Evolutionary conservation across 2,329 filamentous ascomycete species (phyloP).

Genomic region (Cladosporium sp.): DNA sequence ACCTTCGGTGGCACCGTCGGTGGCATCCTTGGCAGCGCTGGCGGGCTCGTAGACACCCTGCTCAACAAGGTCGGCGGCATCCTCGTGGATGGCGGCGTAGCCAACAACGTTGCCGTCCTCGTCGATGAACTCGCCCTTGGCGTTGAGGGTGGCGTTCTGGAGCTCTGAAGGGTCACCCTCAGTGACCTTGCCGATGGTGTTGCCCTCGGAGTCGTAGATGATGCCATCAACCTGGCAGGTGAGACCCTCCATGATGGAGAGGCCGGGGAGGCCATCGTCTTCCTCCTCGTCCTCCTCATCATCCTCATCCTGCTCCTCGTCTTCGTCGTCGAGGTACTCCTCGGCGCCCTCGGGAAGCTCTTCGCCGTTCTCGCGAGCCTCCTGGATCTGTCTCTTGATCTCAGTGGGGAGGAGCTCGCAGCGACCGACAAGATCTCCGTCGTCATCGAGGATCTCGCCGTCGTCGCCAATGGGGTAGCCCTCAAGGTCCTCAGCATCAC

Average conservation of each 20-base stretch:
- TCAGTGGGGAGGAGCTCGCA: slow-evolving; percentile 53
- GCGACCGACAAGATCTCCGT: slow-evolving; percentile 57
- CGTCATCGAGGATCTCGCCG: slow-evolving; percentile 58
- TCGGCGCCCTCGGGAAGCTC: slow-evolving; percentile 41
- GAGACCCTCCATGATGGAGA: slow-evolving; percentile 51
- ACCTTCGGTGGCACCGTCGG: slow-evolving; percentile 47
- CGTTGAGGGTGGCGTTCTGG: slow-evolving; percentile 53
- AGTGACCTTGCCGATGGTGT: slow-evolving; percentile 51
- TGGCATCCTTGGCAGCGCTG: slow-evolving; percentile 43
- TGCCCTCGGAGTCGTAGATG: slow-evolving; percentile 54
- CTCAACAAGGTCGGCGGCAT: slow-evolving; percentile 45
- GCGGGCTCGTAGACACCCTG: slow-evolving; percentile 50
- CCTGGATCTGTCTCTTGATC: slow-evolving; percentile 45
- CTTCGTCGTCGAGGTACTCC: slow-evolving; percentile 39
- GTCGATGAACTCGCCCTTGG: slow-evolving; percentile 58
- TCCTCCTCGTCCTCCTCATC: slow-evolving; percentile 33
- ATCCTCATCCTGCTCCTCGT: slow-evolving; percentile 34
- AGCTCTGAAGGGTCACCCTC: slow-evolving; percentile 53
- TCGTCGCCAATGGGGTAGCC: slow-evolving; percentile 57
- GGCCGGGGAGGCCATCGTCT: slow-evolving; percentile 44
- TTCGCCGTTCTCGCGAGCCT: slow-evolving; percentile 41
- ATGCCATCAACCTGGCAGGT: slow-evolving; percentile 50
- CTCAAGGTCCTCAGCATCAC: slow-evolving; percentile 55
- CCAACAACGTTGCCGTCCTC: slow-evolving; percentile 57
- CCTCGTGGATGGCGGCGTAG: slow-evolving; percentile 53